Percentiles rank a stretch among this genome's conserved stretches.
These are phyloP conservation scores for Fagopyrum homotropicum DNA, from an alignment of 148 eudicot genomes.

Conservation along the genomic window DNA sequence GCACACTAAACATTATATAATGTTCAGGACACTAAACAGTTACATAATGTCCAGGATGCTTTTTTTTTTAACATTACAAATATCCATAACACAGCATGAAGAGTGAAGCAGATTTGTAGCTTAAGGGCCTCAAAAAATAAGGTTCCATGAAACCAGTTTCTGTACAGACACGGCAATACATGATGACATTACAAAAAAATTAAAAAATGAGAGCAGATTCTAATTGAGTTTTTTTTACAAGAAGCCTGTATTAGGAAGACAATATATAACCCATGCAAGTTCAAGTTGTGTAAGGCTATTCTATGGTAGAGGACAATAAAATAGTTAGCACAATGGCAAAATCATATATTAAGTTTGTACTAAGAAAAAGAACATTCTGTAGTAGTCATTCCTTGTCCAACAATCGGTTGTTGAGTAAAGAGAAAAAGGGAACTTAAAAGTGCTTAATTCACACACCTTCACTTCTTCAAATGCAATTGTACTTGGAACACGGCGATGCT, in stretches of 20 bases:
- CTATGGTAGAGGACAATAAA: not conserved
- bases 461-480: slow-evolving; percentile 97
- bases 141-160: not conserved
- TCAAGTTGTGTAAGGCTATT: not conserved
- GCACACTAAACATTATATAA: no score
- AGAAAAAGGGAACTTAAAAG: not conserved
- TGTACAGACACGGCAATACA: no score
- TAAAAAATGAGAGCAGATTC: no score
- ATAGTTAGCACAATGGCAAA: not conserved
- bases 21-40: no score
- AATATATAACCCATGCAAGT: not conserved
- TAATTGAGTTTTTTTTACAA: not conserved
- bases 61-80: no score
- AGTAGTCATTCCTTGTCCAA: not conserved
- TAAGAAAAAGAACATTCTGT: not conserved
- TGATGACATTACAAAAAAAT: no score
- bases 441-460: slow-evolving; percentile 55
- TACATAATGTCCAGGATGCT: no score
- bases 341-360: not conserved
- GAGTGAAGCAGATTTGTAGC: not conserved
- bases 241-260: not conserved
- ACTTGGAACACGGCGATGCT: slow-evolving; percentile 98
- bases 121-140: not conserved
- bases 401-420: not conserved
- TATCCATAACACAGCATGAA: not conserved